Evolutionary conservation across 2,329 filamentous ascomycete genomes (phyloP).

Genomic region (Arachnomyces sp.): DNA sequence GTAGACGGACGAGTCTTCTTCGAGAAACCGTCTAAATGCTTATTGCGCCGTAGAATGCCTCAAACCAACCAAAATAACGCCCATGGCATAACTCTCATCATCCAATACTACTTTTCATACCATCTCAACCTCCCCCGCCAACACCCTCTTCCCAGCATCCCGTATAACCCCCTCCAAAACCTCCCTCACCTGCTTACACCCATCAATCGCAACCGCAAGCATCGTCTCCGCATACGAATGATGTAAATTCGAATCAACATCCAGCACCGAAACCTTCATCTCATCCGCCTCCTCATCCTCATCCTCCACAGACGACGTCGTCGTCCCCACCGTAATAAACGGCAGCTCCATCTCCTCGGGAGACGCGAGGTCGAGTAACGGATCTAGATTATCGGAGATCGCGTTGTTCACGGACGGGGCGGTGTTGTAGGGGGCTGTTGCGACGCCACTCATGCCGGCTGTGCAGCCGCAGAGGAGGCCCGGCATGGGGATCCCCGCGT

Average conservation of each 20-base stretch:
- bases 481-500: slow-evolving; percentile 91
- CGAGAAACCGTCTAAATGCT: no score
- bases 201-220: slow-evolving; percentile 85
- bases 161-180: slow-evolving; percentile 75
- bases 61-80: no score
- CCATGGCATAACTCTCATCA: no score
- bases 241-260: slow-evolving; percentile 86
- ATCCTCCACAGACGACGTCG: slow-evolving; percentile 46
- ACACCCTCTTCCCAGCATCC: slow-evolving; percentile 21
- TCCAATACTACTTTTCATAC: no score
- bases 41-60: no score
- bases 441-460: slow-evolving; percentile 56
- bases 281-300: slow-evolving; percentile 47
- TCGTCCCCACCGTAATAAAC: slow-evolving; percentile 74
- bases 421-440: slow-evolving; percentile 32
- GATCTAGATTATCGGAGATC: slow-evolving; percentile 35
- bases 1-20: no score
- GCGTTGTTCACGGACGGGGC: slow-evolving; percentile 6
- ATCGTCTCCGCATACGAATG: slow-evolving; percentile 74
- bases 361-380: slow-evolving; percentile 36
- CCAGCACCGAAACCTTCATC: slow-evolving; percentile 62
- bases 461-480: slow-evolving; percentile 87
- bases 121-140: slow-evolving; percentile 9
- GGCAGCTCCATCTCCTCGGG: slow-evolving; percentile 65
- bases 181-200: slow-evolving; percentile 74